A percentile compares a stretch with the other conserved stretches of the same genome.
Conservation (phyloP, 768 basidiomycete genomes). For the Lactifluus echinatus region DNA sequence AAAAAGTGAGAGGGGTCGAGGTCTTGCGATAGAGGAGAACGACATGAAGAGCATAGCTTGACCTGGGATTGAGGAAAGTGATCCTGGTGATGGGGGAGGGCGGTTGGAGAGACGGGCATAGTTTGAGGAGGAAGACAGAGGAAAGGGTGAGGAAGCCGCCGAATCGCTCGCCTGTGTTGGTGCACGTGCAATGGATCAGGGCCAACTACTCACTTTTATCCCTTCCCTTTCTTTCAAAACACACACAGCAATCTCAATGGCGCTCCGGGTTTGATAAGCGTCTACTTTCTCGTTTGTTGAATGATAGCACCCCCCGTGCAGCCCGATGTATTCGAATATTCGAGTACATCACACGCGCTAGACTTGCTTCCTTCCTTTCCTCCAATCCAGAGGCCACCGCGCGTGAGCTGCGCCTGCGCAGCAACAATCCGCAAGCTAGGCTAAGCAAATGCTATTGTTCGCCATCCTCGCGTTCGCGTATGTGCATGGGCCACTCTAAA, state of each 20-base stretch:
- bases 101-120: conserved; percentile 10
- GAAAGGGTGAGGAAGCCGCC: not conserved
- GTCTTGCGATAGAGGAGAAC: conserved; percentile 18
- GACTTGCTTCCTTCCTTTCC: too few relatives aligned
- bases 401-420: too few relatives aligned
- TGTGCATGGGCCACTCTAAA: not conserved
- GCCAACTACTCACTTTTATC: not conserved
- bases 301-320: not conserved
- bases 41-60: conserved; percentile 18
- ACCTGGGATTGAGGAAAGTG: conserved; percentile 10
- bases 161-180: not conserved
- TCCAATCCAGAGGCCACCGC: too few relatives aligned
- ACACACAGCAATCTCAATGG: not conserved
- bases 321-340: not conserved
- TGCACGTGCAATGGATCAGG: conserved; percentile 10
- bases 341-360: not conserved
- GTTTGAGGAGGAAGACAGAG: not conserved
- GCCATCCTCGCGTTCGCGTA: too few relatives aligned
- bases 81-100: conserved; percentile 15
- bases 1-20: conserved; percentile 12
- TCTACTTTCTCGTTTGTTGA: not conserved
- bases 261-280: not conserved
- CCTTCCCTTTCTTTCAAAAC: not conserved
- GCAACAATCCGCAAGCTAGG: too few relatives aligned
- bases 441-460: too few relatives aligned